Base-by-base conservation (phyloP, 177 flowering plant species). In the Telopea speciosissima region DNA sequence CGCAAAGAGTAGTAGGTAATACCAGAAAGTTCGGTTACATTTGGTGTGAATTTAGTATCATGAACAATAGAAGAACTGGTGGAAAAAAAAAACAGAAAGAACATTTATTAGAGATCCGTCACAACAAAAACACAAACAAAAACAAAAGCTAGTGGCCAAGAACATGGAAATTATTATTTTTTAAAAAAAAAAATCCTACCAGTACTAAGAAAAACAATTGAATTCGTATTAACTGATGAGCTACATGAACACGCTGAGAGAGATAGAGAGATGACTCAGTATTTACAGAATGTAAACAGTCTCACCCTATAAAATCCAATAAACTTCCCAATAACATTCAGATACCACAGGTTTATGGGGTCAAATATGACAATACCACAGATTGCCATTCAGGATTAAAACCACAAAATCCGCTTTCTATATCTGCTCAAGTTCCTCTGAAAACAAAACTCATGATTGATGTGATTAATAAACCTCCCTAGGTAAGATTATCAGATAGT, bases 191-290 rank as follows among this genome's bases (percentile, higher is more conserved):
- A n/a, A n/a, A n/a, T n/a, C n/a, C 56, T 8, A 92, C 97, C 98
- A 77, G 93, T 90, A 63, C 90, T 88, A 66, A 93, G 86, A 75
- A 93, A 91, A 62, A 85, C 93, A 67, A 91, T 80, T 25, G 98
- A 90, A 72, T 88, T 93, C 68, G 92, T 76, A 80, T 89, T 86
- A 73, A 85, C 91, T 12, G 92, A 89, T 22, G 89, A 33, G 86
- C 79, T 22, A 86, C 81, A 81, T 88, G 97, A 67, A 87, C 81
- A 59, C 93, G 93, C 98, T 90, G 86, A 72, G 19, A 24, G 59
- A 26, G 42, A 59, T 40, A 68, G 54, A 68, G 23, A 25, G 52
- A 22, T 68, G 49, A 7, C 5, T 31, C 33, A 31, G 49, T 49
- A n/a, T n/a, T n/a, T n/a, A n/a, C n/a, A n/a, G n/a, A n/a, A n/a